Conservation (phyloP, 225 moss, liverwort and hornwort genomes). For the Bryoerythrophyllum caledonicum region DNA sequence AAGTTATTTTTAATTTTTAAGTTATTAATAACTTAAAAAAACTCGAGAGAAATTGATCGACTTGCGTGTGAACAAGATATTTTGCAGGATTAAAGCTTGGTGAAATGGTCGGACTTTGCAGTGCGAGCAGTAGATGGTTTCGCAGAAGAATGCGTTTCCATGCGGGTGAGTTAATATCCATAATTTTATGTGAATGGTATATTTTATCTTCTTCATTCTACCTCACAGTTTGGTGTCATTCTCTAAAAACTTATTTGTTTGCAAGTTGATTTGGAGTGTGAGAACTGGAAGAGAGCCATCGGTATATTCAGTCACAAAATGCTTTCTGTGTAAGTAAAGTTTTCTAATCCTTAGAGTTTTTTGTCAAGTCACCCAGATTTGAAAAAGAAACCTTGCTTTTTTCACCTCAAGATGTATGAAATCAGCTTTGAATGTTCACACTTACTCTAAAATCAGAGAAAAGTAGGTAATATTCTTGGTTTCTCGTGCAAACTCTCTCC, state of each 20-base stretch:
- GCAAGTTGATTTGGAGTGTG: constrained; percentile 76
- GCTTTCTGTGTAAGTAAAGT: constrained; percentile 64
- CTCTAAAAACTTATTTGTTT: not conserved
- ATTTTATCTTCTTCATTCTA: not conserved
- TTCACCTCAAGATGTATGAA: no score
- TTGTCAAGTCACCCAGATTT: no score
- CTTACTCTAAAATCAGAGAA: no score
- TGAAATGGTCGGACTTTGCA: constrained; percentile 65
- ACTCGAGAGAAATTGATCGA: not conserved
- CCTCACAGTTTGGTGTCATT: not conserved
- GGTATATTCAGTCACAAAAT: constrained; percentile 75
- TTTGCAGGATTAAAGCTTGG: constrained; percentile 74
- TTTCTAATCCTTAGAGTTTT: not conserved
- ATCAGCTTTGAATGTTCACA: no score
- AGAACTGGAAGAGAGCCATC: constrained; percentile 68
- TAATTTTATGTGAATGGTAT: not conserved
- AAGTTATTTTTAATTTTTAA: no score
- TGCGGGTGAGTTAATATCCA: constrained; percentile 68
- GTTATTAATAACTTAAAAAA: not conserved
- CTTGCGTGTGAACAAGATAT: constrained; percentile 51
- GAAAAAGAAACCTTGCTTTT: no score
- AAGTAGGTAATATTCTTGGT: no score
- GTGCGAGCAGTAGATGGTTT: constrained; percentile 78
- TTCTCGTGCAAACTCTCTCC: no score
- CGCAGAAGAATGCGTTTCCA: constrained; percentile 83